These are phyloP conservation scores for Verticillium isaacii DNA, from an alignment of 2,329 filamentous ascomycete species.

Conservation along the genomic window DNA sequence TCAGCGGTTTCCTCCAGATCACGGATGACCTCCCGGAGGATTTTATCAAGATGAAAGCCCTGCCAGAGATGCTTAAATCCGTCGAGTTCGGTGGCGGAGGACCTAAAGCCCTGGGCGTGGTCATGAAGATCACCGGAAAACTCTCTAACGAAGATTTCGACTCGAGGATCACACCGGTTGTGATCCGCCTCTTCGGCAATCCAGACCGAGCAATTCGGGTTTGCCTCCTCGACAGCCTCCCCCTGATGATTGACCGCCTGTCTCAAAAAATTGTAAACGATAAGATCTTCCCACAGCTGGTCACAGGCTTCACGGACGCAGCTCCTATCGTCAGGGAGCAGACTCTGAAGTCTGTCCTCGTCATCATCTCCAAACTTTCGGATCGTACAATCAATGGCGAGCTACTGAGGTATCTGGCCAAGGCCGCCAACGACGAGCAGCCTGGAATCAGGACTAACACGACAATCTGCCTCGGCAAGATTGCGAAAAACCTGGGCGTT, in stretches of 20 bases:
- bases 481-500: constrained; percentile 79
- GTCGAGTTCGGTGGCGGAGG: constrained; percentile 98
- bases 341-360: constrained; percentile 88
- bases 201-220: constrained; percentile 91
- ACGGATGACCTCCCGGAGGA: constrained; percentile 95
- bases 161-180: constrained; percentile 73
- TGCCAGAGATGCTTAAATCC: constrained; percentile 94
- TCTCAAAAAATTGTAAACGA: constrained; percentile 88
- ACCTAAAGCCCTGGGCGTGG: constrained; percentile 80
- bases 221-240: constrained; percentile 82
- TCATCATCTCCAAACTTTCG: constrained; percentile 82
- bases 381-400: constrained; percentile 94
- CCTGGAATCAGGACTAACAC: constrained; percentile 97
- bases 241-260: constrained; percentile 85
- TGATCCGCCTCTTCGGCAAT: constrained; percentile 82
- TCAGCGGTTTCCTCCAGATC: constrained; percentile 73
- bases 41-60: constrained; percentile 95
- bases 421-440: constrained; percentile 96
- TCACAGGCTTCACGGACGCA: constrained; percentile 90
- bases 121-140: constrained; percentile 87
- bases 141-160: constrained; percentile 89
- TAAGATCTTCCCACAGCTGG: constrained; percentile 92
- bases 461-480: constrained; percentile 94
- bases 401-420: constrained; percentile 82
- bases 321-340: constrained; percentile 92